phyloP scores from a whole-genome alignment of 306 rosid genomes.

The Rosa rugosa region DNA sequence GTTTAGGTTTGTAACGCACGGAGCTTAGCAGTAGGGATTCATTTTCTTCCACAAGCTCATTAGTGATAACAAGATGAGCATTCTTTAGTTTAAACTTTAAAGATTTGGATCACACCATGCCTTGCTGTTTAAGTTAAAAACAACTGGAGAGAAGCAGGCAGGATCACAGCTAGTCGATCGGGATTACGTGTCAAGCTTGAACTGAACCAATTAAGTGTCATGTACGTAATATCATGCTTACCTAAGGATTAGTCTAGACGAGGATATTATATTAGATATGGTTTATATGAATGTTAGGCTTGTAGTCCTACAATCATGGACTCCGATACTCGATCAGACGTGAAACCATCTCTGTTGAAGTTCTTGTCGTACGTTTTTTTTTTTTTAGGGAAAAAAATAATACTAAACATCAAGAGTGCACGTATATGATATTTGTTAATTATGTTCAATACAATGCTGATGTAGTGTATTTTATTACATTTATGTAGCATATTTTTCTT shows the following conservation, averaged over 20 bases:
- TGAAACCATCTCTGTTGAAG: not conserved
- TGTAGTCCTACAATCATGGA: not conserved
- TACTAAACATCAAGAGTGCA: not conserved
- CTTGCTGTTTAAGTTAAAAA: not conserved
- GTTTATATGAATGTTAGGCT: not conserved
- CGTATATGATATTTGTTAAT: not conserved
- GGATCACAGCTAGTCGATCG: not conserved
- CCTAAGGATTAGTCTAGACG: not conserved
- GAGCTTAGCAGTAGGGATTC: not conserved
- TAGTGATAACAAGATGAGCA: not conserved
- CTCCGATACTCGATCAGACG: constrained; percentile 9
- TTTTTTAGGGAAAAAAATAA: not conserved
- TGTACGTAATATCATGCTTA: not conserved
- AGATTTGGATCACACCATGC: not conserved
- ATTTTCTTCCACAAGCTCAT: not conserved
- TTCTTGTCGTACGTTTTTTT: not conserved
- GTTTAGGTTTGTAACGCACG: not conserved
- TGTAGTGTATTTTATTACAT: not conserved
- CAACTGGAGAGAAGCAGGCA: not conserved
- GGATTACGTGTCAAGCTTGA: not conserved
- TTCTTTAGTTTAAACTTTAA: too few relatives aligned
- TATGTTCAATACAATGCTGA: not conserved
- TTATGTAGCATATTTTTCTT: too few relatives aligned
- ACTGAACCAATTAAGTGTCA: not conserved
- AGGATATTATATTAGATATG: not conserved